Evolutionary conservation across 371 early-diverging fungal species (phyloP).

Genomic region (Apophysomyces trapeziformis): DNA sequence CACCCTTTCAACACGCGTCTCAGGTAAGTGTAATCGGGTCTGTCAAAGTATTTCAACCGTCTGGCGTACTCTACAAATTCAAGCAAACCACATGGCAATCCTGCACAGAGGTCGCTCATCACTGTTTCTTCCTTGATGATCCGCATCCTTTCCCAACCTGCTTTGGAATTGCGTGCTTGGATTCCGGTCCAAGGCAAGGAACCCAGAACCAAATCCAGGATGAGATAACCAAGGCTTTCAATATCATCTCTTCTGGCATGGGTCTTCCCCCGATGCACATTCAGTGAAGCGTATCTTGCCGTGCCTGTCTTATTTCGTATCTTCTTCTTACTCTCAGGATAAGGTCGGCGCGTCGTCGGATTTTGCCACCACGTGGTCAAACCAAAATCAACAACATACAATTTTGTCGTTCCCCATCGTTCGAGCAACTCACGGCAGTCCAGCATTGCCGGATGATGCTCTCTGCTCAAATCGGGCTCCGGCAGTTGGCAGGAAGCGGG

Average conservation of each 20-base stretch:
- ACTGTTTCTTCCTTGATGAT: slow-evolving; percentile 58
- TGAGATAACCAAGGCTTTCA: slow-evolving; percentile 62
- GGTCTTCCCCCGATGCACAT: slow-evolving; percentile 60
- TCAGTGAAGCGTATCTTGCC: slow-evolving; percentile 67
- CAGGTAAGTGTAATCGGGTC: slow-evolving; percentile 86
- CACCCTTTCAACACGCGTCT: slow-evolving; percentile 46
- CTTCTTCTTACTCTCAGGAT: slow-evolving; percentile 47
- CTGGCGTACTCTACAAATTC: slow-evolving; percentile 77
- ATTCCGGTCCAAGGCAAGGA: slow-evolving; percentile 68
- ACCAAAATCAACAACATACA: slow-evolving; percentile 64
- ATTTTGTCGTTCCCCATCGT: slow-evolving; percentile 32
- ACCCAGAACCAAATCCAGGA: slow-evolving; percentile 61
- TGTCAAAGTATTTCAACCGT: slow-evolving; percentile 83
- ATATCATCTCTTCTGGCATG: slow-evolving; percentile 68
- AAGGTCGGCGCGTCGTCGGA: slow-evolving; percentile 44
- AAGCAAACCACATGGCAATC: slow-evolving; percentile 58
- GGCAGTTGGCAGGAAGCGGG: slow-evolving; percentile 36
- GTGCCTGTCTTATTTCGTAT: slow-evolving; percentile 62
- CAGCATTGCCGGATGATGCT: slow-evolving; percentile 11
- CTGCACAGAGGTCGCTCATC: slow-evolving; percentile 60
- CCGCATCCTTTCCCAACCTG: slow-evolving; percentile 68
- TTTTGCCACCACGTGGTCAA: slow-evolving; percentile 56
- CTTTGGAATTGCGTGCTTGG: slow-evolving; percentile 57
- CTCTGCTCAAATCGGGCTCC: slow-evolving; percentile 30
- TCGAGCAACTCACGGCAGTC: slow-evolving; percentile 33